These are phyloP conservation scores for Chlamydomonas applanata DNA, from an alignment of 139 green algal genomes.

Conservation along the genomic window DNA sequence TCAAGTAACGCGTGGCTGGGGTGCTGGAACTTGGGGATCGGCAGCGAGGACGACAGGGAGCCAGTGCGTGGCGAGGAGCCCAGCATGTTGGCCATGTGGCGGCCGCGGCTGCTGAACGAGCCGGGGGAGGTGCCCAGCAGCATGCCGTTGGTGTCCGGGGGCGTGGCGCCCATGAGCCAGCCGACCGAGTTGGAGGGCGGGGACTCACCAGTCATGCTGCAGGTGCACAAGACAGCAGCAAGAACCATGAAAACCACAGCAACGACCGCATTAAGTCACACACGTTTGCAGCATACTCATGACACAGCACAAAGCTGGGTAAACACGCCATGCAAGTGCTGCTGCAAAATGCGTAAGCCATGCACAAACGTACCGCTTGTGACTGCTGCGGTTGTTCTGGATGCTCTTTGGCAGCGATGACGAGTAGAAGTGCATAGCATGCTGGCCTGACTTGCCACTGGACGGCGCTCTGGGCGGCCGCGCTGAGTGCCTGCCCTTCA, in stretches of 20 bases:
- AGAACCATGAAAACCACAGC: too few relatives aligned
- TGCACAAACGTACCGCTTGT: too few relatives aligned
- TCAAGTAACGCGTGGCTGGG: constrained; percentile 89
- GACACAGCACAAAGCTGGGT: too few relatives aligned
- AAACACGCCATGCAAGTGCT: too few relatives aligned
- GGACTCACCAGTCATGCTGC: constrained; percentile 37
- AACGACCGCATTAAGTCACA: too few relatives aligned
- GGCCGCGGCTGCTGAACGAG: constrained; percentile 11
- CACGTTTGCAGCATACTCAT: too few relatives aligned
- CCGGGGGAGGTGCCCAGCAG: constrained; percentile 39
- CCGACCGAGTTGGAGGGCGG: constrained; percentile 55
- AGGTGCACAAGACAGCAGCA: too few relatives aligned
- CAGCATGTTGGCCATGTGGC: constrained; percentile 11
- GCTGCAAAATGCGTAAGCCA: too few relatives aligned
- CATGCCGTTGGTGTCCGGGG: constrained; percentile 47
- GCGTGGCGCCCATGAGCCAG: constrained; percentile 81
- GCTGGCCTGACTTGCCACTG: not conserved
- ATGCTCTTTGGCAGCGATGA: constrained; percentile 33
- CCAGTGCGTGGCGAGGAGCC: constrained; percentile 24
- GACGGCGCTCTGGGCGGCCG: constrained; percentile 12
- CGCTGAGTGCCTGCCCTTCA: not conserved
- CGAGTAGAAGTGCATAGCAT: constrained; percentile 36
- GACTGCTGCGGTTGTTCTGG: not conserved
- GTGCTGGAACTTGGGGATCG: constrained; percentile 86
- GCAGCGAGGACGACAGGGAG: constrained; percentile 39